Evolutionary conservation across 768 basidiomycete species (phyloP).

Genomic region (Lyophyllum shimeji): DNA sequence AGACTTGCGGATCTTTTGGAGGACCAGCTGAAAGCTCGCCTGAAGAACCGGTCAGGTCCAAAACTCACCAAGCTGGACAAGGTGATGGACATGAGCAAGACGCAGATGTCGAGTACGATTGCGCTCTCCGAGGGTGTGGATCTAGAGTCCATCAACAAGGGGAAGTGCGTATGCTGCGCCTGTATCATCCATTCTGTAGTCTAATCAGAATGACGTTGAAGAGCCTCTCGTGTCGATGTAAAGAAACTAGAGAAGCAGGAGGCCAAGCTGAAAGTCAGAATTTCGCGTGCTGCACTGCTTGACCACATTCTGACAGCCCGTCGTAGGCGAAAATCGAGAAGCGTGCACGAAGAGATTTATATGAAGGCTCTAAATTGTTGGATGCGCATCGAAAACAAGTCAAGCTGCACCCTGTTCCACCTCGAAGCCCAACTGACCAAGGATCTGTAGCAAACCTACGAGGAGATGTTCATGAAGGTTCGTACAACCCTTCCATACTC

Average conservation of each 20-base stretch:
- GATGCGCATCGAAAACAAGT: conserved; percentile 92
- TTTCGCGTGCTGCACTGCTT: background rate
- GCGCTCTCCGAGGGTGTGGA: conserved; percentile 82
- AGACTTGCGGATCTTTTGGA: conserved; percentile 63
- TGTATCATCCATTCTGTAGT: conserved; percentile 11
- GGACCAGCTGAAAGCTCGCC: conserved; percentile 59
- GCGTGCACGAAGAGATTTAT: conserved; percentile 84
- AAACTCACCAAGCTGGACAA: conserved; percentile 78
- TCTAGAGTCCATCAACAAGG: conserved; percentile 90
- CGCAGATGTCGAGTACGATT: conserved; percentile 77
- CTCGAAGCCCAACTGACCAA: conserved; percentile 3
- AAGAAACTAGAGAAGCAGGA: conserved; percentile 97
- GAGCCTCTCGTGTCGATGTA: conserved; percentile 89
- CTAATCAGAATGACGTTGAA: conserved; percentile 27
- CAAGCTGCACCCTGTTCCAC: conserved; percentile 13
- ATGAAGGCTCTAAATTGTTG: conserved; percentile 94
- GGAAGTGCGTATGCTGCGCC: conserved; percentile 58
- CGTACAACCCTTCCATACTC: background rate
- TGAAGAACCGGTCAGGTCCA: conserved; percentile 59
- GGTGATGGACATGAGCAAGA: conserved; percentile 86
- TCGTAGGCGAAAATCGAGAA: conserved; percentile 94
- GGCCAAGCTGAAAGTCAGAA: conserved; percentile 81
- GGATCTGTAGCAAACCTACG: conserved; percentile 80
- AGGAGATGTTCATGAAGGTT: conserved; percentile 99
- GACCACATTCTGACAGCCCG: conserved; percentile 5